Evolutionary conservation across 2,329 filamentous ascomycete species (phyloP), one percentile per base, ranked within the genome.

Genomic region (Fonsecaea erecta): DNA sequence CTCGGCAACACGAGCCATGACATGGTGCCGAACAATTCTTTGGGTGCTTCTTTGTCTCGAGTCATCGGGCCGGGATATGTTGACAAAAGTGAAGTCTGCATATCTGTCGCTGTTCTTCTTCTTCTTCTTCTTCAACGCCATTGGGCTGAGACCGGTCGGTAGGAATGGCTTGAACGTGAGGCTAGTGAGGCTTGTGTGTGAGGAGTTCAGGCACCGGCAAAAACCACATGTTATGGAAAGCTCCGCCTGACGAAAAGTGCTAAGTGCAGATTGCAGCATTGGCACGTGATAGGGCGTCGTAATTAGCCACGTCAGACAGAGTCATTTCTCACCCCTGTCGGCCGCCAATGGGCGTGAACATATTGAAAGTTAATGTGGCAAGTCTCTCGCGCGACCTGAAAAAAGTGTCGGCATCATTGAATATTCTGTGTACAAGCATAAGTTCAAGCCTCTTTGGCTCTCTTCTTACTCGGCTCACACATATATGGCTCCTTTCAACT

Each of bases 321-420:
- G 3, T 24, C 9, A 48, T 48, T 48, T 48, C 21, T n/a, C 21
- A 1, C 43, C 16, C 43, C 43, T 1, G 12, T 14, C 12, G 21
- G 43, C 11, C 43, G 21, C 11, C 43, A 48, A 48, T 40, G 3
- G 16, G 37, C 37, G 14, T 40, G n/a, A n/a, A 11, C 43, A 24
- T 5, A 48, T 48, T 11, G 18, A 26, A 48, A 48, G 14, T 48
- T 16, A 24, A 18, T 26, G 37, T 26, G 46, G 24, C 48, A 60
- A 37, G 46, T 60, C 51, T 26, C 21, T 48, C 56, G 55, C 52
- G 56, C 62, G 53, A 37, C 48, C 16, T 26, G 43, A 28, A 63
- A 66, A 67, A 67, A 61, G 55, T 63, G 52, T 61, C 51, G 64
- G 60, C 64, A 67, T 67, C 64, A 67, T 67, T 53, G 60, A 64